Evolutionary conservation across 768 basidiomycete species (phyloP), one percentile per base, ranked within the genome.

Genomic region (Macrolepiota albuminosa): DNA sequence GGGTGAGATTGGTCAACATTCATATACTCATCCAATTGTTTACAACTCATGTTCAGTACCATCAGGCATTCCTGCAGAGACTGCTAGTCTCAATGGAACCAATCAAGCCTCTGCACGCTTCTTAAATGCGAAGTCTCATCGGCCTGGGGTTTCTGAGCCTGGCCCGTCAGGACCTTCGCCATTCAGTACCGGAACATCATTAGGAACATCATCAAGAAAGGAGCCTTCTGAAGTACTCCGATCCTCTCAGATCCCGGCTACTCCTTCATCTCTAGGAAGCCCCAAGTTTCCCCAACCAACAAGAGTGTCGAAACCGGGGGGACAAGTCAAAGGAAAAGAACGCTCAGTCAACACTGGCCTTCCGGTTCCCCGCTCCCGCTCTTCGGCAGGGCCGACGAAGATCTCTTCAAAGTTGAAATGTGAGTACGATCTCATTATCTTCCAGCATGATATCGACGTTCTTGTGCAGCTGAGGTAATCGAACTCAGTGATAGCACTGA

Each of bases 401-500:
- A 16, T 51, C 37, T 18, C 31, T 31, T 29, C 50, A 24, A 53
- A 40, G 26, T 18, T 10, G 24, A 36, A 16, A 36, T 16, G 55
- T 56, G 16, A 56, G 46, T 21, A 37, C 31, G 21, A 40, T 10
- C 18, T 16, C n/a, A 42, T 31, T 31, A 1, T n/a, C 21, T n/a
- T 21, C 40, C 3, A 16, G 40, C 40, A n/a, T 31, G 29, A n/a
- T 42, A 31, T 11, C 18, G 40, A 54, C 11, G 26, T 33, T 42
- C 29, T 42, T 21, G 34, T 54, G 6, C n/a, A 54, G 54, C 29
- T 21, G 34, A 50, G 50, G 45, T 60, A 21, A 63, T 65, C 16
- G 62, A 63, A 33, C n/a, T 65, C 42, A 56, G 47, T 24, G 58
- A 57, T n/a, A 57, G 58, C 31, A 43, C 45, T 47, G 57, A 54